These are phyloP conservation scores for Cardamine chenopodiifolia DNA, from an alignment of 345 rosid species.

Conservation along the genomic window DNA sequence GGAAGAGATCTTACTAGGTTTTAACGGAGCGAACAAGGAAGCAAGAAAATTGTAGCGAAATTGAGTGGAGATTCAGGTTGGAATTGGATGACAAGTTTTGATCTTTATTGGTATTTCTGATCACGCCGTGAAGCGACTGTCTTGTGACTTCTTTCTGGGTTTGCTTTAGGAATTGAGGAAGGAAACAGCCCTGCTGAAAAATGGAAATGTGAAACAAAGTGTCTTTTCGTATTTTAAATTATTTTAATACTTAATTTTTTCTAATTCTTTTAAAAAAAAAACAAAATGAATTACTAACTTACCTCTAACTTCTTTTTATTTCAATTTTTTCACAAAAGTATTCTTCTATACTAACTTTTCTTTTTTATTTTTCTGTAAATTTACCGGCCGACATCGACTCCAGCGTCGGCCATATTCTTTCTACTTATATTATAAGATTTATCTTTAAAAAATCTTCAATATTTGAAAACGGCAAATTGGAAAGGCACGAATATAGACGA, in stretches of 20 bases:
- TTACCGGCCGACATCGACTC: no score
- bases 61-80: neutral
- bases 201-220: neutral
- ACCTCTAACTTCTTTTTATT: no score
- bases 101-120: conserved; percentile 15
- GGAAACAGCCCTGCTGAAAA: neutral
- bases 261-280: no score
- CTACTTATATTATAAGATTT: no score
- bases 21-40: conserved; percentile 18
- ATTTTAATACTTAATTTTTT: neutral
- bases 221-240: neutral
- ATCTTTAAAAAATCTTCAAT: no score
- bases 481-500: no score
- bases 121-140: conserved; percentile 32
- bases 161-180: neutral
- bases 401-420: no score
- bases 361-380: no score
- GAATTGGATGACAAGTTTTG: conserved; percentile 30
- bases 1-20: conserved; percentile 37
- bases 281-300: no score
- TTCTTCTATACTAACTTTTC: no score
- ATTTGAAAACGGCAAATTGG: no score
- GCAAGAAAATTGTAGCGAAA: conserved; percentile 2
- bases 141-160: conserved; percentile 12
- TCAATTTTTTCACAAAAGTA: no score